A percentile compares a stretch with the other conserved stretches of the same genome.
These are phyloP conservation scores for Botrytis cinerea DNA, from an alignment of 2,329 filamentous ascomycete genomes.

Conservation along the genomic window DNA sequence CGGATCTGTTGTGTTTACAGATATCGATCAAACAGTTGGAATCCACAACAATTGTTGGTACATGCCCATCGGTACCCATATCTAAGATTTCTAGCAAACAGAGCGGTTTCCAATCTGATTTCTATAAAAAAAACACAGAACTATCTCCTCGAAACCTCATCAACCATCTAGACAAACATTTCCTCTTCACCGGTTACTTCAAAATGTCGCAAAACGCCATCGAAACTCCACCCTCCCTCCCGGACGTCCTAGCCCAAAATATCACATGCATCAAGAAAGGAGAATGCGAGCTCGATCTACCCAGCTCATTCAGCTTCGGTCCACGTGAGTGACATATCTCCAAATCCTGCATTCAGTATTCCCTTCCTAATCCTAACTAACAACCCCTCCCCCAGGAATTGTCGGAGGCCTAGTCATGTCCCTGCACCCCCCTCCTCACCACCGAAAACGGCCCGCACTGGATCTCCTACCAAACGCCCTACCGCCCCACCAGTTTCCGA, in stretches of 20 bases:
- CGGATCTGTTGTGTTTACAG: not conserved
- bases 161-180: too few species aligned
- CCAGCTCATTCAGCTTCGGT: not conserved
- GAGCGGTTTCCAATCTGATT: not conserved
- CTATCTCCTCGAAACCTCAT: too few species aligned
- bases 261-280: not conserved
- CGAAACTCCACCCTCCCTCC: not conserved
- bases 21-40: not conserved
- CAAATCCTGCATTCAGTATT: not conserved
- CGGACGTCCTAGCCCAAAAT: not conserved
- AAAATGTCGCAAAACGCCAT: not conserved
- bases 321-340: not conserved
- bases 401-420: constrained; percentile 1
- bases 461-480: not conserved
- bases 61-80: not conserved
- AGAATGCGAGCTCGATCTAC: not conserved
- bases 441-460: not conserved
- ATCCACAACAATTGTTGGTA: not conserved
- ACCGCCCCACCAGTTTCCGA: not conserved
- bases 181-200: not conserved
- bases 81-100: not conserved
- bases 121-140: too few species aligned
- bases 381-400: not conserved
- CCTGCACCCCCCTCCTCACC: not conserved
- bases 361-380: not conserved